Evolutionary conservation across 2,329 filamentous ascomycete species (phyloP).

Genomic region (Tetracladium maxilliforme): DNA sequence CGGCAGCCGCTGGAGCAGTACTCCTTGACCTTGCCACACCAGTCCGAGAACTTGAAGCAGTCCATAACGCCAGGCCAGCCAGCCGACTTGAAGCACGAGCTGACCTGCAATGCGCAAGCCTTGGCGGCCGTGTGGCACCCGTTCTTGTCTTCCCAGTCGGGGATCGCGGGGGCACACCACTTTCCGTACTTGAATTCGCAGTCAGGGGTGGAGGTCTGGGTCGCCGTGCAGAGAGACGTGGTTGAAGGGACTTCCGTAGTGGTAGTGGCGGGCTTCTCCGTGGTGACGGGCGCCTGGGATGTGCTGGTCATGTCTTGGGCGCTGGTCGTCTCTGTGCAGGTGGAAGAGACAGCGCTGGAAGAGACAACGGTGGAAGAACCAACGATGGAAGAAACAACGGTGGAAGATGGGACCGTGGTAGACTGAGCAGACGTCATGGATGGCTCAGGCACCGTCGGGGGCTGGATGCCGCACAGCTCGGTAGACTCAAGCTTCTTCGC

Average conservation of each 20-base stretch:
- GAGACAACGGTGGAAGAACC: constrained; percentile 2
- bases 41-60: constrained; percentile 33
- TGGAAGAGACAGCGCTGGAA: constrained; percentile 3
- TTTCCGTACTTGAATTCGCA: constrained; percentile 40
- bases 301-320: constrained; percentile 3
- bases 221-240: constrained; percentile 30
- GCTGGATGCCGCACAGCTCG: constrained; percentile 29
- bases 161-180: constrained; percentile 35
- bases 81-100: constrained; percentile 34
- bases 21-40: constrained; percentile 28
- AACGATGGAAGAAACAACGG: constrained; percentile 2
- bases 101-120: constrained; percentile 29
- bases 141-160: constrained; percentile 26
- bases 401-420: constrained; percentile 2
- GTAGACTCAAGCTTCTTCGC: constrained; percentile 31
- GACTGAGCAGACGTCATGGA: constrained; percentile 2
- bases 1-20: constrained; percentile 27
- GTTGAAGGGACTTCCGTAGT: constrained; percentile 20
- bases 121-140: constrained; percentile 26
- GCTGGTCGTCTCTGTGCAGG: constrained; percentile 5
- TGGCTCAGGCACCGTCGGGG: constrained; percentile 7
- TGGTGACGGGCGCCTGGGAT: constrained; percentile 1
- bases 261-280: constrained; percentile 6
- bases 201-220: constrained; percentile 24
- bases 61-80: constrained; percentile 31